Evolutionary conservation across 441 rosid genomes (phyloP), one percentile per base, ranked within the genome.

Genomic region (Euphorbia schlechtendalii): DNA sequence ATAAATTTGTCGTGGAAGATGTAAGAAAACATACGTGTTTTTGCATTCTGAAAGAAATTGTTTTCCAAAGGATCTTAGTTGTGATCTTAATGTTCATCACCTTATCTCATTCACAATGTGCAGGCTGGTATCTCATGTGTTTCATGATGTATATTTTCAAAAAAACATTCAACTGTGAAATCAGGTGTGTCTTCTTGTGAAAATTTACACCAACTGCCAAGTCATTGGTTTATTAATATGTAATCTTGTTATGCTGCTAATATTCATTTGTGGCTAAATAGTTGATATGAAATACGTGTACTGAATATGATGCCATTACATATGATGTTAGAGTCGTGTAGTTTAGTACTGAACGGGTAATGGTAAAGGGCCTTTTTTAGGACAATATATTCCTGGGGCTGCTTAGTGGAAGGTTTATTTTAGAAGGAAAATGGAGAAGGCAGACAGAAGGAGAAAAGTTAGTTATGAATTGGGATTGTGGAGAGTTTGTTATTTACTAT

Each of bases 1-100:
- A 87, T 69, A 82, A 70, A 40, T 88, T 91, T 71, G 55, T 70
- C n/a, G 82, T 87, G 70, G 76, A 76, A 66, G 82, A 84, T 66
- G 96, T 84, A 74, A 81, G 84, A 56, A 71, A 69, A 34, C 18
- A 12, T 22, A 17, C 5, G 17, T 22, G 18, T n/a, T 11, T 41
- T 28, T 15, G 5, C 40, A 32, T 65, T 63, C 54, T 40, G 51
- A 54, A 64, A 32, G 20, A 24, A 24, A 25, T 49, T 15, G 20
- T 4, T 25, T 0, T 65, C 34, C 61, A 24, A 27, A 15, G 21
- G 52, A 65, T 28, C 24, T n/a, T 2, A 65, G 40, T 40, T n/a
- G 18, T 20, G 24, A 12, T 28, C 43, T 56, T 66, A 24, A 27
- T 43, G 55, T 3, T 43, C 27, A 12, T 45, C 25, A n/a, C 22